Conservation (phyloP, 1,284 basidiomycete species). For the Ustilago tritici region DNA sequence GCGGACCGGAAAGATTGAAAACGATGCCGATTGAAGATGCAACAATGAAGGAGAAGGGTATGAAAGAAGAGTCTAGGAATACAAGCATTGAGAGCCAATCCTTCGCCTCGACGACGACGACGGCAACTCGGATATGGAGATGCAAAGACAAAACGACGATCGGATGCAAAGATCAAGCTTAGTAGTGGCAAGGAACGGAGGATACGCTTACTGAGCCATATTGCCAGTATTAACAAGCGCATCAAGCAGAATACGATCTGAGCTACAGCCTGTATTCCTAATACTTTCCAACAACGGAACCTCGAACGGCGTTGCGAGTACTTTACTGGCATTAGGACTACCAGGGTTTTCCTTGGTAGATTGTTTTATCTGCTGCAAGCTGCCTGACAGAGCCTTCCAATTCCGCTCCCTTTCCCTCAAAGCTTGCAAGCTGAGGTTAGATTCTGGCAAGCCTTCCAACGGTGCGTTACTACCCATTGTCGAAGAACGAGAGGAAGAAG, state of each 20-base stretch:
- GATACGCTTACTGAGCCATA: conserved; percentile 10
- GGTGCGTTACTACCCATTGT: background rate
- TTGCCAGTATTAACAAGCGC: conserved; percentile 31
- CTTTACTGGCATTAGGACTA: background rate
- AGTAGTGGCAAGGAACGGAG: background rate
- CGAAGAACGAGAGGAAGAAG: background rate
- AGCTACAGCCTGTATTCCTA: conserved; percentile 26
- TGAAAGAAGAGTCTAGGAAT: background rate
- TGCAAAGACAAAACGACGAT: background rate
- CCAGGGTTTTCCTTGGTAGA: conserved; percentile 3
- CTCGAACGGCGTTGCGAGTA: conserved; percentile 1
- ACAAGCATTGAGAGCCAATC: background rate
- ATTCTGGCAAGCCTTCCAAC: conserved; percentile 19
- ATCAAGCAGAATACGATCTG: conserved; percentile 33
- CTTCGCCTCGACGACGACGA: background rate
- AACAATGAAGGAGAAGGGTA: conserved; percentile 1
- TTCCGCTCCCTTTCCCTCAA: conserved; percentile 39
- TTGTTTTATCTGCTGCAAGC: conserved; percentile 36
- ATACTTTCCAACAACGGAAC: conserved; percentile 26
- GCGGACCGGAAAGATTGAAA: background rate
- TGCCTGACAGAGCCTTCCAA: conserved; percentile 39
- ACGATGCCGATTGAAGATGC: background rate
- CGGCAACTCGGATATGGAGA: background rate
- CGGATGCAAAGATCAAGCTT: background rate
- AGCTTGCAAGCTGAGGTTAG: conserved; percentile 37